Conservation (phyloP, 2,329 filamentous ascomycete genomes). For the Hymenoscyphus salicellus region DNA sequence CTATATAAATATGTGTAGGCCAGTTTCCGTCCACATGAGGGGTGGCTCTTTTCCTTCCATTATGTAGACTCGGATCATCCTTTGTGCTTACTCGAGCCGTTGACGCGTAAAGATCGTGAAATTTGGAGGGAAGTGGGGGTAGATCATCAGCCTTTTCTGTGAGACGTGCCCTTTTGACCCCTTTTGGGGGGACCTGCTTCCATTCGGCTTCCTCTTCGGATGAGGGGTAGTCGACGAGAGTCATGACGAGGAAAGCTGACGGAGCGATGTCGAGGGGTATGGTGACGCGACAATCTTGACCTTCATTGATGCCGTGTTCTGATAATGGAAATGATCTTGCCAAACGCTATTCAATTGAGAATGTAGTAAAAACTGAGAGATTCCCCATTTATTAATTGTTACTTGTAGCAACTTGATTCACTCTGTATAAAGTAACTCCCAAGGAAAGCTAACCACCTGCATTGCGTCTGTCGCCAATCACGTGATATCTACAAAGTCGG, state of each 20-base stretch:
- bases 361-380: too few relatives aligned
- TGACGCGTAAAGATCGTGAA: conserved; percentile 87
- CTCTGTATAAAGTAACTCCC: too few relatives aligned
- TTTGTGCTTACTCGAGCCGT: conserved; percentile 71
- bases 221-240: conserved; percentile 64
- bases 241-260: conserved; percentile 42
- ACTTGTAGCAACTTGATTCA: too few relatives aligned
- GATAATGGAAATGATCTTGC: too few relatives aligned
- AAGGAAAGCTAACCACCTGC: too few relatives aligned
- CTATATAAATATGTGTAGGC: conserved; percentile 84
- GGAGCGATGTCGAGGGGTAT: background rate
- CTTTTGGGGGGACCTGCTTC: background rate
- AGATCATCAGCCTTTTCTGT: conserved; percentile 37
- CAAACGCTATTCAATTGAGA: too few relatives aligned
- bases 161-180: conserved; percentile 38
- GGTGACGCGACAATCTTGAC: background rate
- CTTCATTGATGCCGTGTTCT: too few relatives aligned
- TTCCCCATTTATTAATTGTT: too few relatives aligned
- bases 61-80: conserved; percentile 83
- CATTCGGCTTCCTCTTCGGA: conserved; percentile 39
- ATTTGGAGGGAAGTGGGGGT: conserved; percentile 73
- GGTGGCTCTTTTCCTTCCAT: conserved; percentile 74
- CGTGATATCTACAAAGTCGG: background rate
- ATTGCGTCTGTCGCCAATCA: too few relatives aligned
- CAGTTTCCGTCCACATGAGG: conserved; percentile 88